Percentiles rank a stretch among this genome's conserved stretches.
Conservation (phyloP, 1,284 basidiomycete genomes). For the Volvariella volvacea region DNA sequence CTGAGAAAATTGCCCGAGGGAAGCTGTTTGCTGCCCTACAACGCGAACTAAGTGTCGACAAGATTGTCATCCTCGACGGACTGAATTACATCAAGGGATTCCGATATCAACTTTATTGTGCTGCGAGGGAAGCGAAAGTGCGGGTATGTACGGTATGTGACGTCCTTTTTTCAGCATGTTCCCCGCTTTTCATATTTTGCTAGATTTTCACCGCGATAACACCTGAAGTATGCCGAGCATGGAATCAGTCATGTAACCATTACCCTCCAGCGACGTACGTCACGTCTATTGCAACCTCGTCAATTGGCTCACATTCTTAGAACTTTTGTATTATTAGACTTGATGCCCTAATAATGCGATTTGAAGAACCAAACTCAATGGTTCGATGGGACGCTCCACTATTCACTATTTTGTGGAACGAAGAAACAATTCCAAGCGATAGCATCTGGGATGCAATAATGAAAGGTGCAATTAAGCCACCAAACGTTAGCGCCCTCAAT, state of each 20-base stretch:
- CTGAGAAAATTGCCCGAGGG: constrained; percentile 87
- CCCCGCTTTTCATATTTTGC: constrained; percentile 11
- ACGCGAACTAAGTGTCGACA: constrained; percentile 65
- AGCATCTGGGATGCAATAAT: constrained; percentile 82
- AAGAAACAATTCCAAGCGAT: constrained; percentile 61
- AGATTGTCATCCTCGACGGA: constrained; percentile 84
- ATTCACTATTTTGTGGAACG: constrained; percentile 77
- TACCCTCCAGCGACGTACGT: constrained; percentile 75
- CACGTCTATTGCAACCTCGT: constrained; percentile 3
- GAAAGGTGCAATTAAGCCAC: constrained; percentile 75
- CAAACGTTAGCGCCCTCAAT: constrained; percentile 79
- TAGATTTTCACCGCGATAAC: constrained; percentile 77
- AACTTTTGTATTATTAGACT: constrained; percentile 42
- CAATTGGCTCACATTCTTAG: background rate
- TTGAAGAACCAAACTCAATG: constrained; percentile 96
- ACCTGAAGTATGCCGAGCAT: constrained; percentile 69
- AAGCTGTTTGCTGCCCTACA: constrained; percentile 85
- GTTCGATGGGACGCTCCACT: constrained; percentile 96
- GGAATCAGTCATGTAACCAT: constrained; percentile 61
- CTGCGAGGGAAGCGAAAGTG: constrained; percentile 82
- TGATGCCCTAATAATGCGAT: constrained; percentile 85
- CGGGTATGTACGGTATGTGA: constrained; percentile 80
- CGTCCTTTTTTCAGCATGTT: background rate
- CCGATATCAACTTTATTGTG: constrained; percentile 96
- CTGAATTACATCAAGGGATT: constrained; percentile 98